Conservation (phyloP, 192 early-diverging fungal species). For the Podila epigama region DNA sequence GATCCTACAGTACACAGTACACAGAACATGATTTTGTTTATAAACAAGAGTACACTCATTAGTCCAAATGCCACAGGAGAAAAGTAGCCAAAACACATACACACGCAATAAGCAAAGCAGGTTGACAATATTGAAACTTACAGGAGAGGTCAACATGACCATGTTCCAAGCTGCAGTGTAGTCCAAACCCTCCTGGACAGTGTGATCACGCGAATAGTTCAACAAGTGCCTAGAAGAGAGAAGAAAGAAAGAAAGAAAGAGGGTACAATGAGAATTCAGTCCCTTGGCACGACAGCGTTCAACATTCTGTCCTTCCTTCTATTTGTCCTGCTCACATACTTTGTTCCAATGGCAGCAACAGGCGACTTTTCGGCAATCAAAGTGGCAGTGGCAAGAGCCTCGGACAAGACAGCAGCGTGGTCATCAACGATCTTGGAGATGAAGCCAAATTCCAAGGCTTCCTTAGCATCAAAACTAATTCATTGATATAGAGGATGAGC, state of each 20-base stretch:
- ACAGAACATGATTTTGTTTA: not conserved
- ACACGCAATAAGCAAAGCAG: not conserved
- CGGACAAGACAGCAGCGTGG: constrained; percentile 33
- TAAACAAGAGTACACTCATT: not conserved
- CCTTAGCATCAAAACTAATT: constrained; percentile 60
- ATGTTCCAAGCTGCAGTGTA: constrained; percentile 92
- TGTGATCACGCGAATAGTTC: constrained; percentile 93
- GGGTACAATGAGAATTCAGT: too few species aligned
- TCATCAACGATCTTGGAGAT: constrained; percentile 42
- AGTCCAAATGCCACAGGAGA: not conserved
- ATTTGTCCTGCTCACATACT: too few species aligned
- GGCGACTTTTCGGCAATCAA: constrained; percentile 91
- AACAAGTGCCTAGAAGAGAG: constrained; percentile 66
- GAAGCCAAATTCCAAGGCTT: constrained; percentile 67
- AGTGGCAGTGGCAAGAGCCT: constrained; percentile 72
- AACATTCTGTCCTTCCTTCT: too few species aligned
- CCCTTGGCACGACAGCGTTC: not conserved
- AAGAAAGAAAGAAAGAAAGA: not conserved
- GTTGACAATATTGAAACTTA: constrained; percentile 28
- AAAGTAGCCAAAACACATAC: not conserved
- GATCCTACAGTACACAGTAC: constrained; percentile 17
- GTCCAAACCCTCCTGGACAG: constrained; percentile 84
- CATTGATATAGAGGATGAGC: too few species aligned
- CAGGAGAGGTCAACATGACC: constrained; percentile 79
- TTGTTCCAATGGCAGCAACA: constrained; percentile 84